Evolutionary conservation across 164 flowering plant genomes (phyloP).

Genomic region (Vitis vinifera): DNA sequence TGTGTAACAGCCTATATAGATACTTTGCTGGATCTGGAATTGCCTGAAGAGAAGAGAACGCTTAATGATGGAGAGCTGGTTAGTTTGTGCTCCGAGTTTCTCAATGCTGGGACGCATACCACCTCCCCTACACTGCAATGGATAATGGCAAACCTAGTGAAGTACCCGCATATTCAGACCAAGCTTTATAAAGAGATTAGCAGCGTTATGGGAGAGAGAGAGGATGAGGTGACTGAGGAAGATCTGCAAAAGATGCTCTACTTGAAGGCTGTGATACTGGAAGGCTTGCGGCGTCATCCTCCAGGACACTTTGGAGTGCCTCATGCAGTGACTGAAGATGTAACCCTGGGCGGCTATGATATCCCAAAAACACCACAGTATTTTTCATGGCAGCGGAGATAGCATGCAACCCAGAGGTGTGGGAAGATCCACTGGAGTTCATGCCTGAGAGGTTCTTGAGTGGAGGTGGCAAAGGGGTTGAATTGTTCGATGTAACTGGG

Average conservation of each 20-base stretch:
- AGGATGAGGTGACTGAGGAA: slow-evolving; percentile 22
- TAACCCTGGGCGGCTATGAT: slow-evolving; percentile 18
- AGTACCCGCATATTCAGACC: slow-evolving; percentile 20
- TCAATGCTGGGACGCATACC: slow-evolving; percentile 39
- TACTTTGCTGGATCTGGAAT: slow-evolving; percentile 18
- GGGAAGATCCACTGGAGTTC: slow-evolving; percentile 42
- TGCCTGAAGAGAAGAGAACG: slow-evolving; percentile 34
- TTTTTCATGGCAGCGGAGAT: slow-evolving; percentile 40
- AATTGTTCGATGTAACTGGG: slow-evolving; percentile 35
- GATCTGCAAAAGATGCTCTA: slow-evolving; percentile 30
- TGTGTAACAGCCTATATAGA: slow-evolving; percentile 16
- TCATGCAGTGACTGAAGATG: slow-evolving; percentile 31
- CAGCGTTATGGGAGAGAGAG: slow-evolving; percentile 7
- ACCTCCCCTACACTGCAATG: slow-evolving; percentile 32
- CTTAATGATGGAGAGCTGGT: slow-evolving; percentile 35
- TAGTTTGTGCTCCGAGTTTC: slow-evolving; percentile 35
- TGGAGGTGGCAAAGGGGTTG: background rate
- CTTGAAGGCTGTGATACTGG: slow-evolving; percentile 41
- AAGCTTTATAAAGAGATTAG: slow-evolving; percentile 34
- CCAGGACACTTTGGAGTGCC: slow-evolving; percentile 36
- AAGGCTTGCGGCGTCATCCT: slow-evolving; percentile 40
- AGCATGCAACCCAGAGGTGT: slow-evolving; percentile 30
- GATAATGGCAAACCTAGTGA: slow-evolving; percentile 34
- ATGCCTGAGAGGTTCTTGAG: slow-evolving; percentile 43
- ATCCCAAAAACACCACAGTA: slow-evolving; percentile 27